Percentiles rank a stretch among this genome's conserved stretches.
Evolutionary conservation across 129 eudicot species (phyloP).

Genomic region (Arctium minus): DNA sequence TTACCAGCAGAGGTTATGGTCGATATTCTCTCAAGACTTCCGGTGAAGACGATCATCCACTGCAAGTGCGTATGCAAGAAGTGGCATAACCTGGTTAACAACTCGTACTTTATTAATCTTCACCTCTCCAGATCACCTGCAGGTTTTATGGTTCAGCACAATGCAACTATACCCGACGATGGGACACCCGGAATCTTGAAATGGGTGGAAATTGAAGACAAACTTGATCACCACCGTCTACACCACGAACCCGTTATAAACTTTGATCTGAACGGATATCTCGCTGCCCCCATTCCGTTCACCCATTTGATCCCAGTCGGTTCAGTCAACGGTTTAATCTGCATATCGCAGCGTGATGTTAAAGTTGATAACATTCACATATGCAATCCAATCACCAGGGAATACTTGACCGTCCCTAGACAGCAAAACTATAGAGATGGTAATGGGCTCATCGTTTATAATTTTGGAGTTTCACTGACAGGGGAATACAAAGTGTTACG

Average conservation of each 20-base stretch:
- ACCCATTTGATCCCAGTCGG: constrained; percentile 10
- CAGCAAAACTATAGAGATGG: neutral
- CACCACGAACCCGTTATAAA: neutral
- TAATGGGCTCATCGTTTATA: neutral
- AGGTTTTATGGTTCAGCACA: constrained; percentile 18
- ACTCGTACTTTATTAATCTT: constrained; percentile 9
- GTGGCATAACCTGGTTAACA: constrained; percentile 19
- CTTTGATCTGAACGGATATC: neutral
- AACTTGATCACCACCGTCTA: neutral
- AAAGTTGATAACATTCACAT: constrained; percentile 10
- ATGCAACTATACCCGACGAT: neutral
- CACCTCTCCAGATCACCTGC: constrained; percentile 25
- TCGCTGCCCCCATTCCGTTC: neutral
- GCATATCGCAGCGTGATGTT: constrained; percentile 13
- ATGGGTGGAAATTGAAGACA: constrained; percentile 23
- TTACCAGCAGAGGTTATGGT: constrained; percentile 25
- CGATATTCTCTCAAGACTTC: constrained; percentile 43
- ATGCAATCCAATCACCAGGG: constrained; percentile 38
- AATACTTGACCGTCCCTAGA: constrained; percentile 29
- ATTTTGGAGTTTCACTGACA: constrained; percentile 18
- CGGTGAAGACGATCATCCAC: constrained; percentile 26
- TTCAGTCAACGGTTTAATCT: constrained; percentile 36
- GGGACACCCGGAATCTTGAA: neutral
- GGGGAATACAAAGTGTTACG: constrained; percentile 30
- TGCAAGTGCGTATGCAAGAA: constrained; percentile 31